phyloP scores from a whole-genome alignment of 176 grass and related monocot genomes.

The Hyparrhenia diplandra region DNA sequence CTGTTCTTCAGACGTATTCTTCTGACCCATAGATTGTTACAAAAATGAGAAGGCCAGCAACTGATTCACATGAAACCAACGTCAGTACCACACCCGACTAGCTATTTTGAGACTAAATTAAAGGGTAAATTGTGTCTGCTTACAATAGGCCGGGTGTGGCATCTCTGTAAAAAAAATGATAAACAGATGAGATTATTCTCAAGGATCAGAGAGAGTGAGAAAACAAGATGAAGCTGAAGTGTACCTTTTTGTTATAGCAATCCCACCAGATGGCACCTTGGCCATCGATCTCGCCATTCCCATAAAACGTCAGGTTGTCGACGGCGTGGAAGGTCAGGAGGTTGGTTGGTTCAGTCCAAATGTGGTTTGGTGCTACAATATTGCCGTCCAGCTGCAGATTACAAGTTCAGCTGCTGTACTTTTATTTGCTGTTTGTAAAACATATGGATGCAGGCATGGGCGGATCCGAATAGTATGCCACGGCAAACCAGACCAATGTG shows the following conservation, averaged over 20 bases:
- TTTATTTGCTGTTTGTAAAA: not conserved
- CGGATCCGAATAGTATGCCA: too few relatives aligned
- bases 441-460: not conserved
- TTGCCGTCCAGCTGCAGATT: conserved; percentile 47
- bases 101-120: not conserved
- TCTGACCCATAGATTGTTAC: conserved; percentile 42
- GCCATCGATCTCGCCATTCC: conserved; percentile 56
- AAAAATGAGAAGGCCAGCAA: conserved; percentile 33
- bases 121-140: conserved; percentile 25
- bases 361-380: conserved; percentile 42
- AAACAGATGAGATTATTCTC: conserved; percentile 16
- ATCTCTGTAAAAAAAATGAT: conserved; percentile 29
- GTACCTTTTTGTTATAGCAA: conserved; percentile 37
- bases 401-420: not conserved
- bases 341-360: conserved; percentile 36
- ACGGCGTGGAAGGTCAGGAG: conserved; percentile 40
- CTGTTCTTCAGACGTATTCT: conserved; percentile 45
- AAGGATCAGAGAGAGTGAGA: not conserved
- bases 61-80: conserved; percentile 18
- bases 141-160: conserved; percentile 43
- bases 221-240: conserved; percentile 11
- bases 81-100: not conserved
- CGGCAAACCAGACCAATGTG: too few relatives aligned
- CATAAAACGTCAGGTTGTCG: conserved; percentile 35
- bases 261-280: conserved; percentile 69